phyloP scores from a whole-genome alignment of 1,284 basidiomycete species.

The Coniophora puteana region DNA sequence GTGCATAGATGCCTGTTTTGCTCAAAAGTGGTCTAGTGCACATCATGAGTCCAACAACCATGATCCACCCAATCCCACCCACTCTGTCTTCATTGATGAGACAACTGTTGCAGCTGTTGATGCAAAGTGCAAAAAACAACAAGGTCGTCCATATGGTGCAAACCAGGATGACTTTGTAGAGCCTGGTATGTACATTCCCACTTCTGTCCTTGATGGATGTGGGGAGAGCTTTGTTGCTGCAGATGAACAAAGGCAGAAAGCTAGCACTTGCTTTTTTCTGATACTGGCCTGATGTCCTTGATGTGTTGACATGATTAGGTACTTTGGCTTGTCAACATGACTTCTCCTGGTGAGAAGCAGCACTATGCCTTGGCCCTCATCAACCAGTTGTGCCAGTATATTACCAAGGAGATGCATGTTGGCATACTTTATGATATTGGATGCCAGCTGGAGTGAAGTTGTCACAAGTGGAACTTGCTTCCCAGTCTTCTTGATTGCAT shows the following conservation, averaged over 20 bases:
- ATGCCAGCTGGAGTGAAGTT: conserved; percentile 14
- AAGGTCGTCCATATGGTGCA: neutral
- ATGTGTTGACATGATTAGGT: conserved; percentile 20
- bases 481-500: neutral
- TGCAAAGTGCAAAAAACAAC: neutral
- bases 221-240: conserved; percentile 17
- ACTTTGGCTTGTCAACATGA: conserved; percentile 19
- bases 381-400: conserved; percentile 10
- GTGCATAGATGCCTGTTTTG: conserved; percentile 11
- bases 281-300: conserved; percentile 18
- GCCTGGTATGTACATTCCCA: conserved; percentile 5
- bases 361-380: conserved; percentile 17
- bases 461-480: conserved; percentile 1
- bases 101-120: conserved; percentile 1
- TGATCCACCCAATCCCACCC: conserved; percentile 4
- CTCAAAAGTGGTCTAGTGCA: conserved; percentile 5
- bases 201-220: conserved; percentile 10
- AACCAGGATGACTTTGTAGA: conserved; percentile 4
- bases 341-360: conserved; percentile 18
- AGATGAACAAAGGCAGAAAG: conserved; percentile 16
- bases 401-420: neutral
- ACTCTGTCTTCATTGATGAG: conserved; percentile 11
- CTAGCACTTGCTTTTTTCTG: conserved; percentile 15
- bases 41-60: neutral
- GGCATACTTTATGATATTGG: conserved; percentile 17